Percentiles rank a stretch among this genome's conserved stretches.
Conservation (phyloP, 2,329 filamentous ascomycete species). For the Fusarium oligoseptatum region DNA sequence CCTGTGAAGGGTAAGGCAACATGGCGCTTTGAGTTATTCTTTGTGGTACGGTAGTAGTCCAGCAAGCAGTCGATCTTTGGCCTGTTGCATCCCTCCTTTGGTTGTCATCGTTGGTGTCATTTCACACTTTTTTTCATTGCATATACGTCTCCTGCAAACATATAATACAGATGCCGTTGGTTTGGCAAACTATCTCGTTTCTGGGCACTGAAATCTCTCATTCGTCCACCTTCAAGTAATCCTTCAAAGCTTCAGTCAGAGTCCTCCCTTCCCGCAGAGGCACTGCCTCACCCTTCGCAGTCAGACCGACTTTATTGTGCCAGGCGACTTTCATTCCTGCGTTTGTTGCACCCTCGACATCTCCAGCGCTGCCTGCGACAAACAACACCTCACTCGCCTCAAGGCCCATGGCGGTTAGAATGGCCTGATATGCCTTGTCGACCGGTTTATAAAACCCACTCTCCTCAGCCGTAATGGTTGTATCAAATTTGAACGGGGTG, state of each 20-base stretch:
- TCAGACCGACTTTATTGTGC: slow-evolving; percentile 52
- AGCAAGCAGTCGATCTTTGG: background rate
- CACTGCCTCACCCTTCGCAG: slow-evolving; percentile 41
- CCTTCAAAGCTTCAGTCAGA: slow-evolving; percentile 1
- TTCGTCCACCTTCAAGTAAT: background rate
- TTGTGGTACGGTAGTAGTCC: background rate
- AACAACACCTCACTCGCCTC: slow-evolving; percentile 49
- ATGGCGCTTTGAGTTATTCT: background rate
- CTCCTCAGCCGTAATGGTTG: slow-evolving; percentile 55
- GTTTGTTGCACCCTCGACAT: slow-evolving; percentile 54
- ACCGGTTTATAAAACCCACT: slow-evolving; percentile 56
- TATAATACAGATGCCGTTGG: background rate
- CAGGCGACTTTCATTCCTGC: slow-evolving; percentile 57
- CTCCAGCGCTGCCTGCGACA: slow-evolving; percentile 56
- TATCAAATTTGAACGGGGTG: slow-evolving; percentile 47
- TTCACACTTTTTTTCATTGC: background rate
- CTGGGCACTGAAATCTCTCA: background rate
- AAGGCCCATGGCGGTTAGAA: slow-evolving; percentile 47
- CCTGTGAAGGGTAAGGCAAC: background rate
- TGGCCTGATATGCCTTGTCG: slow-evolving; percentile 49
- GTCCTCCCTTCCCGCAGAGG: slow-evolving; percentile 14
- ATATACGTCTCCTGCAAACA: background rate
- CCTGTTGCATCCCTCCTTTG: background rate
- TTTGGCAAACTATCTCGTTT: background rate
- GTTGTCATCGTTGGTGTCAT: background rate